A percentile compares a stretch with the other conserved stretches of the same genome.
These are phyloP conservation scores for Ceratocystis ficicola DNA, from an alignment of 2,329 filamentous ascomycete genomes.

Conservation along the genomic window DNA sequence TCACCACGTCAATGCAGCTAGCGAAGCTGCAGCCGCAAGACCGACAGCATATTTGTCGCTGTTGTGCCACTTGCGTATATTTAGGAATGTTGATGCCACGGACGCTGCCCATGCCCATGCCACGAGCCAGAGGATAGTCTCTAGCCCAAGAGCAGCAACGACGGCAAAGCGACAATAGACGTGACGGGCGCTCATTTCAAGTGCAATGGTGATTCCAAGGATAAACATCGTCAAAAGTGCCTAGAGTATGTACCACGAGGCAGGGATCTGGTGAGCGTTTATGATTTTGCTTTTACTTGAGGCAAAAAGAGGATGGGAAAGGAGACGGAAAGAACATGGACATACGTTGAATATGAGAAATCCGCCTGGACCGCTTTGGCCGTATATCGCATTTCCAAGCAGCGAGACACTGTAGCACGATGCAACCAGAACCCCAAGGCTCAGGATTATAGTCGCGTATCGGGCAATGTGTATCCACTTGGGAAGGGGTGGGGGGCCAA, in stretches of 20 bases:
- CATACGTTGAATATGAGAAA: constrained; percentile 39
- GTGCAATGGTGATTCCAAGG: constrained; percentile 30
- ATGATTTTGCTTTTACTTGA: not conserved
- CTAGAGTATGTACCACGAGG: constrained; percentile 25
- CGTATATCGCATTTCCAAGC: constrained; percentile 24
- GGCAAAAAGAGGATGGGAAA: constrained; percentile 15
- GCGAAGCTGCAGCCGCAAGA: constrained; percentile 32
- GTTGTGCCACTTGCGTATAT: constrained; percentile 22
- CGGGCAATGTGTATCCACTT: constrained; percentile 32
- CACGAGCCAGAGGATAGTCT: constrained; percentile 35
- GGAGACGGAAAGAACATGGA: constrained; percentile 20
- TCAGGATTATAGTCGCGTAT: constrained; percentile 32
- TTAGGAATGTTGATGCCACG: constrained; percentile 27
- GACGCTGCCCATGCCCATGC: constrained; percentile 35
- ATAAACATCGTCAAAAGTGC: constrained; percentile 33
- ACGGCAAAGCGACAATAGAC: constrained; percentile 33
- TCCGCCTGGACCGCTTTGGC: constrained; percentile 30
- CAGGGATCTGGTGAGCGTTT: constrained; percentile 8
- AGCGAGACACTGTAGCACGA: constrained; percentile 33
- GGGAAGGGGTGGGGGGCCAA: constrained; percentile 31
- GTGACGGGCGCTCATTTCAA: constrained; percentile 31
- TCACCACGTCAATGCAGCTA: constrained; percentile 35
- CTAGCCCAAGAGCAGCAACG: constrained; percentile 30
- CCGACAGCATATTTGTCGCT: constrained; percentile 26
- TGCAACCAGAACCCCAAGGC: constrained; percentile 32